Percentiles rank a stretch among this genome's conserved stretches.
phyloP scores from a whole-genome alignment of 208 protist genomes.

The Leishmania amazonensis region DNA sequence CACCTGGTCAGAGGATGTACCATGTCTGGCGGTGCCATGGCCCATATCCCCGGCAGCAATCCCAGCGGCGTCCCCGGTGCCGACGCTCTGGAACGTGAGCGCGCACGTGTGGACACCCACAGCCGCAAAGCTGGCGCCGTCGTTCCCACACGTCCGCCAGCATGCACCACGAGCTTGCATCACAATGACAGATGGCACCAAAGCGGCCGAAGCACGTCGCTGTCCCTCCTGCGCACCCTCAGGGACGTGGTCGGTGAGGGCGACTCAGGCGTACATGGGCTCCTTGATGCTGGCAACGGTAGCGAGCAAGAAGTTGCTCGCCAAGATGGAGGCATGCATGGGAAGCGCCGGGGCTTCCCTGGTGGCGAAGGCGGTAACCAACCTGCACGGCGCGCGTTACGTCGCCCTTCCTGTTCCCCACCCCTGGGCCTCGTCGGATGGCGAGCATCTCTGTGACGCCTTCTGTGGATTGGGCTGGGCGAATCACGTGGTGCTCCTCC shows the following conservation, averaged over 20 bases:
- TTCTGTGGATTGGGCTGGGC: conserved; percentile 35
- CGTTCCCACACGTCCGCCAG: background rate
- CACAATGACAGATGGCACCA: background rate
- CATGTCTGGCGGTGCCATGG: conserved; percentile 28
- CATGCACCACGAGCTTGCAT: background rate
- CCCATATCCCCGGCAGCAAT: background rate
- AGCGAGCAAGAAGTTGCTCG: conserved; percentile 11
- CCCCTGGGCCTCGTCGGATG: background rate
- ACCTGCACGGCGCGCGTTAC: conserved; percentile 19
- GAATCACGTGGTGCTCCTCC: conserved; percentile 24
- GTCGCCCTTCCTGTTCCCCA: conserved; percentile 13
- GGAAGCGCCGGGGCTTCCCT: background rate
- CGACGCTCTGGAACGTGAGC: conserved; percentile 20
- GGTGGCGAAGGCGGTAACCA: background rate
- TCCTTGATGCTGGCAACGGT: conserved; percentile 18
- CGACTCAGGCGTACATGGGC: conserved; percentile 31
- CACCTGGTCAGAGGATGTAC: conserved; percentile 51
- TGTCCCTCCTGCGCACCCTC: background rate
- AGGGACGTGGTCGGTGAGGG: conserved; percentile 8
- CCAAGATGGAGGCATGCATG: conserved; percentile 6
- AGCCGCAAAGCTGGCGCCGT: background rate
- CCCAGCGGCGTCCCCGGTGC: background rate
- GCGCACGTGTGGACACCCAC: conserved; percentile 14
- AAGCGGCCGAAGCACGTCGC: background rate
- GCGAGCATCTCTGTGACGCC: background rate